Evolutionary conservation across 768 basidiomycete genomes (phyloP).

Genomic region (Suillus tomentosus): DNA sequence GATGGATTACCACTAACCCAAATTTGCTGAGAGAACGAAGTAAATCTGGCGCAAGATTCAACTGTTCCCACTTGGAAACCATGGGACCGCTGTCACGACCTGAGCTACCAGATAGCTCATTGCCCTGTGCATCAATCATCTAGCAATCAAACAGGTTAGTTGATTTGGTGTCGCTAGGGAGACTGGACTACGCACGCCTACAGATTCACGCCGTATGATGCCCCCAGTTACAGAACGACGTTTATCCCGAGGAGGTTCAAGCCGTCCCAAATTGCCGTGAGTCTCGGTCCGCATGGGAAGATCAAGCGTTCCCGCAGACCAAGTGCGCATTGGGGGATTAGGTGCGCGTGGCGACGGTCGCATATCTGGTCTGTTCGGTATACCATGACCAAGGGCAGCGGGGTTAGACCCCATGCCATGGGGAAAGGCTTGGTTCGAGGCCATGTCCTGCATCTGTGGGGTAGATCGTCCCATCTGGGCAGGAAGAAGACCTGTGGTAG

Average conservation of each 20-base stretch:
- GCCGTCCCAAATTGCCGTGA: conserved; percentile 38
- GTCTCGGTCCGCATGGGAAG: conserved; percentile 61
- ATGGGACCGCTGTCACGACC: conserved; percentile 76
- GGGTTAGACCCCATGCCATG: conserved; percentile 40
- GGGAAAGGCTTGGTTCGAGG: conserved; percentile 42
- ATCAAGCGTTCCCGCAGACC: conserved; percentile 83
- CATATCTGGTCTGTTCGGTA: conserved; percentile 67
- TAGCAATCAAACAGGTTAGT: conserved; percentile 29
- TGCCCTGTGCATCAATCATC: conserved; percentile 58
- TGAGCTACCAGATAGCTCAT: conserved; percentile 52
- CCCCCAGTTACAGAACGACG: conserved; percentile 69
- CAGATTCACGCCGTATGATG: conserved; percentile 73
- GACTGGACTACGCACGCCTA: conserved; percentile 53
- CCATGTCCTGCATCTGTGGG: conserved; percentile 44
- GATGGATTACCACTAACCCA: conserved; percentile 59
- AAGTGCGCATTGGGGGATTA: conserved; percentile 75
- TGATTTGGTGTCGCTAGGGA: conserved; percentile 15
- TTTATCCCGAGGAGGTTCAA: conserved; percentile 57
- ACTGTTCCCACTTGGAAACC: conserved; percentile 95
- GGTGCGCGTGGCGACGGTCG: conserved; percentile 61
- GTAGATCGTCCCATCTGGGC: conserved; percentile 32
- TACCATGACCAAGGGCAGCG: conserved; percentile 54
- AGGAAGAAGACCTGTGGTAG: conserved; percentile 37
- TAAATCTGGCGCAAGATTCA: conserved; percentile 83
- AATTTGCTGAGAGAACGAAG: conserved; percentile 89